A percentile compares a stretch with the other conserved stretches of the same genome.
phyloP scores from a whole-genome alignment of 805 yeast species.

The Saccharomycopsis sp. region DNA sequence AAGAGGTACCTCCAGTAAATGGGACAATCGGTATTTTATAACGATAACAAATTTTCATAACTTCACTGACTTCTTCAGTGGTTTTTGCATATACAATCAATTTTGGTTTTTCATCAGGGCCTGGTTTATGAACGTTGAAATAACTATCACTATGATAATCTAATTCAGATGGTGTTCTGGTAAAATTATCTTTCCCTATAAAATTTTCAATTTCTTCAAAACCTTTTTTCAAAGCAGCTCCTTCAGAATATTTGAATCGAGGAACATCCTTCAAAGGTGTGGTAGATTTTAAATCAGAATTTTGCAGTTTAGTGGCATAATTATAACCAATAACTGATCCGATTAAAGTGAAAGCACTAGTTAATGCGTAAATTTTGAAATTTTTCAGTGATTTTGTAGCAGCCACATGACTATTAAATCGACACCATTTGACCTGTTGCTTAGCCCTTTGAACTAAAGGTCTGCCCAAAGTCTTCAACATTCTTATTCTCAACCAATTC shows the following conservation, averaged over 20 bases:
- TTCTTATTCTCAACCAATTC: too few relatives aligned
- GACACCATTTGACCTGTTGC: too few relatives aligned
- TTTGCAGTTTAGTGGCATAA: too few relatives aligned
- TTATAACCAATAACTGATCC: too few relatives aligned
- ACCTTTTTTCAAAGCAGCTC: slow-evolving; percentile 29
- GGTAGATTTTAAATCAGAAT: slow-evolving; percentile 18
- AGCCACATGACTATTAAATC: too few relatives aligned
- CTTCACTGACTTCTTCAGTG: slow-evolving; percentile 55
- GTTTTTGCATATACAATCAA: slow-evolving; percentile 51
- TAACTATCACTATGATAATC: slow-evolving; percentile 48
- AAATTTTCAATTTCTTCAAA: slow-evolving; percentile 30
- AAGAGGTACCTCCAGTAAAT: slow-evolving; percentile 65
- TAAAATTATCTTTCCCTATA: slow-evolving; percentile 27
- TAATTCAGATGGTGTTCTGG: slow-evolving; percentile 31
- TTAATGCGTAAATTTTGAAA: too few relatives aligned
- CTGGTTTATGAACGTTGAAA: slow-evolving; percentile 55
- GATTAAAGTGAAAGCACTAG: too few relatives aligned
- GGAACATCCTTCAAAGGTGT: slow-evolving; percentile 27
- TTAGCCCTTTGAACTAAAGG: too few relatives aligned
- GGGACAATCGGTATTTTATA: slow-evolving; percentile 66
- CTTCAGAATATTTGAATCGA: slow-evolving; percentile 33
- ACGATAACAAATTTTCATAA: slow-evolving; percentile 52
- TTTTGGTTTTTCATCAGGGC: slow-evolving; percentile 45
- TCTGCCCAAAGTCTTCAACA: too few relatives aligned
- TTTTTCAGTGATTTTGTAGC: too few relatives aligned